phyloP scores from a whole-genome alignment of 169 alveolate genomes.

The Plasmodium gaboni region DNA sequence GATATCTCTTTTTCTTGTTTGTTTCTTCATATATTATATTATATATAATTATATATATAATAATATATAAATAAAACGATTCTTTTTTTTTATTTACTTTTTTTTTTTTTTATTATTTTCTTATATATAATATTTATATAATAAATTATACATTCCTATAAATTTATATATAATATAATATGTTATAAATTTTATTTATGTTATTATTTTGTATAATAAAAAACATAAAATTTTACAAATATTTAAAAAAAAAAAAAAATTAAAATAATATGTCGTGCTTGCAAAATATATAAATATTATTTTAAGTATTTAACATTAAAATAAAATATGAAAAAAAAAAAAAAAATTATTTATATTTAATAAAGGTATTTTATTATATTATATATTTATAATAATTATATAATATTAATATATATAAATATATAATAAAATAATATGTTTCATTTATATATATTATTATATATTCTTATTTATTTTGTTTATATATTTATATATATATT shows the following conservation, averaged over 20 bases:
- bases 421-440: no score
- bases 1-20: background rate
- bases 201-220: background rate
- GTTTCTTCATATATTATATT: background rate
- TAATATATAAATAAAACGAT: no score
- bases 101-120: background rate
- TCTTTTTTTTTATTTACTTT: no score
- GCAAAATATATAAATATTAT: slow-evolving; percentile 6
- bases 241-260: slow-evolving; percentile 4
- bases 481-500: no score
- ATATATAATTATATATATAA: slow-evolving; percentile 1
- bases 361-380: no score
- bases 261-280: background rate
- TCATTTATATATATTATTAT: no score
- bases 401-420: background rate
- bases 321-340: no score
- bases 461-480: no score
- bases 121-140: background rate
- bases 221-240: slow-evolving; percentile 23
- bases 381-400: background rate
- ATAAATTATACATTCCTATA: background rate
- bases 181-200: slow-evolving; percentile 6
- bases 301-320: no score
- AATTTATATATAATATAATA: background rate
- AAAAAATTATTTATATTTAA: no score